A percentile compares a stretch with the other conserved stretches of the same genome.
Conservation (phyloP, 257 asterid genomes). For the Solanum pinnatisectum region DNA sequence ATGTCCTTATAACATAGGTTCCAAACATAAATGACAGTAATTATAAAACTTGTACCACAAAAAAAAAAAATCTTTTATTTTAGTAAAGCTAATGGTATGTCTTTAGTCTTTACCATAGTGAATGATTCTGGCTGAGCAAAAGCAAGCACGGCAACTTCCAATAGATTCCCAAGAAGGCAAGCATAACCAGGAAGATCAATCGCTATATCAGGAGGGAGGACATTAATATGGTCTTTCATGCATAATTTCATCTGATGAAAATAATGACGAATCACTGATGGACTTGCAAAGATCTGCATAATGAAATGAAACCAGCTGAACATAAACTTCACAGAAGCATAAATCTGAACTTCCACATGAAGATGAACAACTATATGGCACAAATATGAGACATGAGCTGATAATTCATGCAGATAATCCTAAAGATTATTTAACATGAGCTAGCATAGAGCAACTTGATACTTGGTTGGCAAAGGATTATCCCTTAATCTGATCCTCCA, state of each 20-base stretch:
- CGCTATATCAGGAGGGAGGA: slow-evolving; percentile 63
- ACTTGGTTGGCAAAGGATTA: neutral
- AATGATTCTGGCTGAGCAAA: slow-evolving; percentile 59
- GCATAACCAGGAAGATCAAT: slow-evolving; percentile 79
- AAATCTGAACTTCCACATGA: neutral
- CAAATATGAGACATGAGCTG: neutral
- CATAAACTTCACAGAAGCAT: neutral
- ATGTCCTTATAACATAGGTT: neutral
- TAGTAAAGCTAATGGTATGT: neutral
- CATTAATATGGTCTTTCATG: slow-evolving; percentile 49
- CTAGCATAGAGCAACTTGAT: neutral
- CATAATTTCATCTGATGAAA: slow-evolving; percentile 63
- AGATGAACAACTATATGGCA: neutral
- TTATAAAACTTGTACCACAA: neutral
- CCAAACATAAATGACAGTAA: neutral
- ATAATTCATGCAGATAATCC: neutral
- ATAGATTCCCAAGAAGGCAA: slow-evolving; percentile 74
- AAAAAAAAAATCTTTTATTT: neutral
- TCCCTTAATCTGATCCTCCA: neutral
- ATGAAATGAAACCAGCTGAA: slow-evolving; percentile 4
- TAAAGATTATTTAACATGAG: neutral
- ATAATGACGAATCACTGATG: slow-evolving; percentile 54
- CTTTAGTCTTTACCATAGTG: slow-evolving; percentile 58
- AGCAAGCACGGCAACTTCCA: slow-evolving; percentile 76
- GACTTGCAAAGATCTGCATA: slow-evolving; percentile 67